phyloP scores from a whole-genome alignment of 2,329 filamentous ascomycete genomes.

The Aspergillus transmontanensis region DNA sequence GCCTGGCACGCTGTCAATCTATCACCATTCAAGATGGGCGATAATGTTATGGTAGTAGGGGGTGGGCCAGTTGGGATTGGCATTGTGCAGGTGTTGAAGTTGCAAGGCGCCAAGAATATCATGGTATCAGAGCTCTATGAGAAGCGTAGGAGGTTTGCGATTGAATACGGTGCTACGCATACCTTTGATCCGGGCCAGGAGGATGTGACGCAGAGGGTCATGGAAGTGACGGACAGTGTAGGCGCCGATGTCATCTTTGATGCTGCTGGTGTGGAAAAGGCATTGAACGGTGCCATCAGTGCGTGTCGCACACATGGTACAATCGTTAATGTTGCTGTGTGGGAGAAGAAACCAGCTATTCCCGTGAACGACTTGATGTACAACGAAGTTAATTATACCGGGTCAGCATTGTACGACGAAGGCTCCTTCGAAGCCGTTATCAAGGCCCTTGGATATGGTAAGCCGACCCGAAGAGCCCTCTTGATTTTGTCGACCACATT shows the following conservation, averaged over 20 bases:
- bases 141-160: constrained; percentile 54
- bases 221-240: constrained; percentile 48
- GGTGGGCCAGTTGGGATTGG: constrained; percentile 66
- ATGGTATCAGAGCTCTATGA: constrained; percentile 60
- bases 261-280: constrained; percentile 61
- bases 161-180: constrained; percentile 58
- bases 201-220: constrained; percentile 50
- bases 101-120: constrained; percentile 56
- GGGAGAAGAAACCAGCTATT: constrained; percentile 59
- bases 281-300: constrained; percentile 49
- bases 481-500: not conserved
- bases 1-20: constrained; percentile 65
- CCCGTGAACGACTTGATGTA: constrained; percentile 58
- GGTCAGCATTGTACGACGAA: constrained; percentile 52
- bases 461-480: not conserved
- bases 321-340: constrained; percentile 67
- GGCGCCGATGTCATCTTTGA: constrained; percentile 65
- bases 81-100: constrained; percentile 60
- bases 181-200: constrained; percentile 54
- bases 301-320: constrained; percentile 58
- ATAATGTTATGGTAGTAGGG: constrained; percentile 59
- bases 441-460: constrained; percentile 44
- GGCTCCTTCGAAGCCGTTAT: constrained; percentile 62
- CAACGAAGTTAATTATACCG: constrained; percentile 56
- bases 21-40: constrained; percentile 48